Evolutionary conservation across 768 basidiomycete species (phyloP).

Genomic region (Pleurotus pulmonarius): DNA sequence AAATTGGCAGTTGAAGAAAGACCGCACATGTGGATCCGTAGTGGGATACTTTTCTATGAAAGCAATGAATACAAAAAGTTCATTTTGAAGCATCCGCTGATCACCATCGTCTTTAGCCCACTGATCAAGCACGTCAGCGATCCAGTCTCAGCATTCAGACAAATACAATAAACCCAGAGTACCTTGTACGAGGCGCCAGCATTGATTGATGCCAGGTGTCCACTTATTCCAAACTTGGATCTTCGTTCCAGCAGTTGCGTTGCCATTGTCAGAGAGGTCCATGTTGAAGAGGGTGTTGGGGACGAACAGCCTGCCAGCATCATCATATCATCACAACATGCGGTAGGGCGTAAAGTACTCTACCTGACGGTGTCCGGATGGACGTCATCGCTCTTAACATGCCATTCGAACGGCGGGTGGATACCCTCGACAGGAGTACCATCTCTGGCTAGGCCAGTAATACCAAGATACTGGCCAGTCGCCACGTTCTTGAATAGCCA

Average conservation of each 20-base stretch:
- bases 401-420: slow-evolving; percentile 38
- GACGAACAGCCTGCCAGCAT: neutral
- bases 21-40: too few species aligned
- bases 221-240: neutral
- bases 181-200: slow-evolving; percentile 1
- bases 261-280: slow-evolving; percentile 3
- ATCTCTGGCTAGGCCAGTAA: slow-evolving; percentile 33
- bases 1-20: too few species aligned
- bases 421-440: slow-evolving; percentile 37
- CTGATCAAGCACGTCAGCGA: too few species aligned
- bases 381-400: slow-evolving; percentile 42
- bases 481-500: slow-evolving; percentile 41
- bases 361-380: slow-evolving; percentile 15
- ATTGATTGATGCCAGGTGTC: neutral
- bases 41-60: too few species aligned
- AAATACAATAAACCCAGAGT: too few species aligned
- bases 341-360: slow-evolving; percentile 7
- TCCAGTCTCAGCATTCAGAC: too few species aligned
- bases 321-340: slow-evolving; percentile 11
- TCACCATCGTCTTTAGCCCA: too few species aligned
- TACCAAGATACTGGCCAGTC: slow-evolving; percentile 36
- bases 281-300: neutral
- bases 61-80: too few species aligned
- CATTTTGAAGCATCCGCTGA: too few species aligned
- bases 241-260: neutral